Evolutionary conservation across 169 alveolate genomes (phyloP), one percentile per base, ranked within the genome.

Genomic region (Plasmodium yoelii): DNA sequence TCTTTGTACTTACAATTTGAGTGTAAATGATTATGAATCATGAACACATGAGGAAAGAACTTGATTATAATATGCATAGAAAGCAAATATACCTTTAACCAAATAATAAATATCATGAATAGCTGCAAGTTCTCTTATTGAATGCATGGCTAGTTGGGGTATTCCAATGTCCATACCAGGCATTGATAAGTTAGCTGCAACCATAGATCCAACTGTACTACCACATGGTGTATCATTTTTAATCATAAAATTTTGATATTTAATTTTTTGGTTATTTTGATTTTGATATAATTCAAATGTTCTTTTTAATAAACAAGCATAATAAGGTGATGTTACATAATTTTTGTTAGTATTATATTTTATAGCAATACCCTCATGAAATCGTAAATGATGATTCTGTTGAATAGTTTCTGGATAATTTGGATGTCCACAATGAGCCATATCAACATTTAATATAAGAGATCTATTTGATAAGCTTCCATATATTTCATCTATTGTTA

Each of bases 391-490:
- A 80, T 97, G 99, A 44, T 92, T 92, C 12, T 95, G 61, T 73
- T 97, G 96, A 88, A 97, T 98, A 59, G 98, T 96, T 92, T 97
- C 99, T 5, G 98, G 96, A 88, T 97, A 98, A 91, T 97, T 97
- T 7, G 99, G 99, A 88, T 98, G 99, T 18, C 96, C 92, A 3
- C 99, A 98, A 94, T 98, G 99, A 12, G 99, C 98, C 98, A 97
- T 97, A 93, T 98, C 99, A 7, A 77, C 88, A 42, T 44, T 77
- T 39, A 77, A 13, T 26, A 98, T 82, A 87, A 96, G 94, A 26
- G 96, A 92, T 34, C 93, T 90, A 47, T 92, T 77, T 28, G 94
- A 87, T 18, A 96, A 71, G 57, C 87, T 88, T 13, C 90, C 90
- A 73, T 89, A 94, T 3, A 80, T 75, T 46, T 75, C 88, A 28